A percentile compares a stretch with the other conserved stretches of the same genome.
Evolutionary conservation across 2,329 filamentous ascomycete genomes (phyloP).

Genomic region (Penicillium sp.): DNA sequence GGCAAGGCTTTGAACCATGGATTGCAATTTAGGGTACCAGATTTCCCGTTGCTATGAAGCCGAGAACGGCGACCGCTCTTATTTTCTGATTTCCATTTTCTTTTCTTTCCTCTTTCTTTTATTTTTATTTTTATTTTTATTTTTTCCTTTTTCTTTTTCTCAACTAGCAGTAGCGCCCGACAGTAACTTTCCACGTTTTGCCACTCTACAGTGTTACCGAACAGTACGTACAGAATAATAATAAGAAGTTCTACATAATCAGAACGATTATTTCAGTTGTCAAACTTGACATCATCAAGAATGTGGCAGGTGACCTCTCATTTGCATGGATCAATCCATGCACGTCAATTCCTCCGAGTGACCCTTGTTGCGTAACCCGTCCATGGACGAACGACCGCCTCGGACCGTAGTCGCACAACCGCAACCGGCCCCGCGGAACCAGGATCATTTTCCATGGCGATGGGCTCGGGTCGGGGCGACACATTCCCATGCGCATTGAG

Average conservation of each 20-base stretch:
- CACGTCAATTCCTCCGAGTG: slow-evolving; percentile 15
- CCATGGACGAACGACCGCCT: slow-evolving; percentile 28
- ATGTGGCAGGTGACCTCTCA: slow-evolving; percentile 11
- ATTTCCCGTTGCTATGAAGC: slow-evolving; percentile 4
- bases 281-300: slow-evolving; percentile 8
- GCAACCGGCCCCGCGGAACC: slow-evolving; percentile 29
- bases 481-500: slow-evolving; percentile 5
- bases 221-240: background rate
- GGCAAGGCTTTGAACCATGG: slow-evolving; percentile 3
- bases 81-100: background rate
- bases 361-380: slow-evolving; percentile 7
- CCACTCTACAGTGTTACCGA: background rate
- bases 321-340: slow-evolving; percentile 11
- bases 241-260: background rate
- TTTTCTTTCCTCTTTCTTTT: background rate
- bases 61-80: slow-evolving; percentile 10
- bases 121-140: background rate
- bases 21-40: slow-evolving; percentile 9
- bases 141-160: background rate
- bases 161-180: slow-evolving; percentile 3
- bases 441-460: slow-evolving; percentile 25
- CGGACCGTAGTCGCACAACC: slow-evolving; percentile 35
- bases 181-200: background rate
- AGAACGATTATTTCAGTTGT: background rate
- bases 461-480: slow-evolving; percentile 26